These are phyloP conservation scores for Kazachstania bromeliacearum DNA, from an alignment of 805 yeast species.

Conservation along the genomic window DNA sequence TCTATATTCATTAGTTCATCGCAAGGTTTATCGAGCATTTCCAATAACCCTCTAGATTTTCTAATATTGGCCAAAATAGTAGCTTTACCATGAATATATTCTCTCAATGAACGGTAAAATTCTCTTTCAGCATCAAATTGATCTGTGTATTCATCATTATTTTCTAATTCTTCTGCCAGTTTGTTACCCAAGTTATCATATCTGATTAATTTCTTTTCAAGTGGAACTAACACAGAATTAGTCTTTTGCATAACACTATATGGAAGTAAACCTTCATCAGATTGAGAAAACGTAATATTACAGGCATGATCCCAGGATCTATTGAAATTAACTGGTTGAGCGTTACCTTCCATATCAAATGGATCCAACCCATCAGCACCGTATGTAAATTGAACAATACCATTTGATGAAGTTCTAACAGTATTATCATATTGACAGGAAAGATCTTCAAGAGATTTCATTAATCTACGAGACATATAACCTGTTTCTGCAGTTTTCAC, in stretches of 20 bases:
- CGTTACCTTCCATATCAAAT: conserved; percentile 98
- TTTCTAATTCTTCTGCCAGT: conserved; percentile 36
- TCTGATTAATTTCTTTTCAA: conserved; percentile 51
- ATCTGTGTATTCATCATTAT: conserved; percentile 60
- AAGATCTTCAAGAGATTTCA: conserved; percentile 95
- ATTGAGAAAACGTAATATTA: conserved; percentile 54
- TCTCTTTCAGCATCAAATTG: conserved; percentile 81
- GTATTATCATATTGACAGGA: conserved; percentile 90
- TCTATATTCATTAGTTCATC: conserved; percentile 37
- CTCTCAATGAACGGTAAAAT: conserved; percentile 68
- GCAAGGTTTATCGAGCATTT: conserved; percentile 35
- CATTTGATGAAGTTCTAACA: conserved; percentile 89
- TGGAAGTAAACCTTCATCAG: conserved; percentile 55
- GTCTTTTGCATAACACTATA: conserved; percentile 52
- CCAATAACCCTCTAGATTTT: conserved; percentile 40
- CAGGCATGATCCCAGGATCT: conserved; percentile 92
- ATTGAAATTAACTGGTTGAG: conserved; percentile 84
- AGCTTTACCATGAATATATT: conserved; percentile 52
- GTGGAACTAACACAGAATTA: conserved; percentile 48
- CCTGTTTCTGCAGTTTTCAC: conserved; percentile 99
- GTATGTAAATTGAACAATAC: conserved; percentile 93
- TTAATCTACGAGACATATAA: conserved; percentile 93
- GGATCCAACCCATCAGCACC: conserved; percentile 99
- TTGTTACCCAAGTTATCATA: conserved; percentile 62
- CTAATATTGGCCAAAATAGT: conserved; percentile 47